A percentile compares a stretch with the other conserved stretches of the same genome.
Conservation (phyloP, 805 yeast species). For the Suhomyces prunicola region DNA sequence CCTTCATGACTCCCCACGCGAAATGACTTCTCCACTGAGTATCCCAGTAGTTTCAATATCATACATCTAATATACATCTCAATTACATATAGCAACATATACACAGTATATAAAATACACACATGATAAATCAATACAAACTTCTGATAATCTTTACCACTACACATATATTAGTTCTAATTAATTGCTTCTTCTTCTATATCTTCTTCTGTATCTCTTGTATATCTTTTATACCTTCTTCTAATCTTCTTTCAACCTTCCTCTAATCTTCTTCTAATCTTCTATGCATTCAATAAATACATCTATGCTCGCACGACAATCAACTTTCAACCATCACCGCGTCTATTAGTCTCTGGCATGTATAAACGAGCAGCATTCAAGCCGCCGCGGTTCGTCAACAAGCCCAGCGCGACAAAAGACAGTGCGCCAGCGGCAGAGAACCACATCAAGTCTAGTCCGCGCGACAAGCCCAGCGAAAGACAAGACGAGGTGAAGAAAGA, state of each 20-base stretch:
- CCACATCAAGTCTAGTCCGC: background rate
- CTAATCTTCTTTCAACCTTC: too few relatives aligned
- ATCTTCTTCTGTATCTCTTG: too few relatives aligned
- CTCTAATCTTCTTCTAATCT: too few relatives aligned
- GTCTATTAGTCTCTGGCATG: constrained; percentile 9
- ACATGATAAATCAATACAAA: too few relatives aligned
- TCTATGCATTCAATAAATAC: background rate
- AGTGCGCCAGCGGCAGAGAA: background rate
- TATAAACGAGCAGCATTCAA: constrained; percentile 42
- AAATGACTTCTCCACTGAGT: background rate
- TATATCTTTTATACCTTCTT: too few relatives aligned
- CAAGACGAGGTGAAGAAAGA: background rate
- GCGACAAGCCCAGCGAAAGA: background rate
- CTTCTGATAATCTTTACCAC: background rate
- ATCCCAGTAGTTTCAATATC: background rate
- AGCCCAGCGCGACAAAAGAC: constrained; percentile 1
- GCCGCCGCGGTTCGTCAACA: constrained; percentile 39
- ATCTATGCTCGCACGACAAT: background rate
- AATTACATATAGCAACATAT: background rate
- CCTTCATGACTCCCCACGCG: background rate
- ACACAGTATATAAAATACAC: too few relatives aligned
- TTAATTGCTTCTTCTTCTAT: too few relatives aligned
- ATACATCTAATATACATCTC: too few relatives aligned
- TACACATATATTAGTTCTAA: too few relatives aligned
- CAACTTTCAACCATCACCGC: background rate